Percentiles rank a stretch among this genome's conserved stretches.
Evolutionary conservation across 192 early-diverging fungal genomes (phyloP).

Genomic region (Allomyces javanicus): DNA sequence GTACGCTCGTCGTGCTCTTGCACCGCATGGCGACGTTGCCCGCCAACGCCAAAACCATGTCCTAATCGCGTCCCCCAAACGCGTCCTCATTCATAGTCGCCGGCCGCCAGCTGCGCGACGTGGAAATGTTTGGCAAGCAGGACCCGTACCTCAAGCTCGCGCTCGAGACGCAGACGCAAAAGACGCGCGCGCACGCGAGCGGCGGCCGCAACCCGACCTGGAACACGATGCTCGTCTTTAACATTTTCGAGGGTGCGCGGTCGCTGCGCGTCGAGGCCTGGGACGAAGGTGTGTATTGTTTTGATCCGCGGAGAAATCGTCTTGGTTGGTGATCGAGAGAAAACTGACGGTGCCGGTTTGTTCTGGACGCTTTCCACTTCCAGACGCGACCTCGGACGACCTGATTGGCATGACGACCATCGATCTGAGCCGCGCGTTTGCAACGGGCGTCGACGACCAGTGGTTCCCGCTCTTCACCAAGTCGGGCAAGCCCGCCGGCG

Average conservation of each 20-base stretch:
- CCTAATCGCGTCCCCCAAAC: no score
- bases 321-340: no score
- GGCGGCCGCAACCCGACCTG: conserved; percentile 22
- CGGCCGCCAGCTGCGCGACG: conserved; percentile 20
- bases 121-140: conserved; percentile 17
- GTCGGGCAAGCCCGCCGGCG: conserved; percentile 17
- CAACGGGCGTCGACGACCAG: conserved; percentile 20
- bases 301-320: no score
- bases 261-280: conserved; percentile 15
- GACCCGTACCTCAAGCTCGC: conserved; percentile 19
- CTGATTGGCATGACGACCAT: conserved; percentile 19
- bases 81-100: conserved; percentile 6
- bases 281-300: conserved; percentile 3
- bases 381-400: conserved; percentile 15
- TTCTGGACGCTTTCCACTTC: background rate
- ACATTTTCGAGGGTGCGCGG: conserved; percentile 16
- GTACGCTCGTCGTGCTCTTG: no score
- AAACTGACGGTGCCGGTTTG: no score
- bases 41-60: no score
- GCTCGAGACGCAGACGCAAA: conserved; percentile 17
- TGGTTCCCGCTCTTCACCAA: conserved; percentile 20
- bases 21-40: no score
- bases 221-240: conserved; percentile 20
- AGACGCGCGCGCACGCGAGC: conserved; percentile 22
- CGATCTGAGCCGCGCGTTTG: conserved; percentile 19